Conservation (phyloP, 768 basidiomycete species). For the Agrocybe praecox region DNA sequence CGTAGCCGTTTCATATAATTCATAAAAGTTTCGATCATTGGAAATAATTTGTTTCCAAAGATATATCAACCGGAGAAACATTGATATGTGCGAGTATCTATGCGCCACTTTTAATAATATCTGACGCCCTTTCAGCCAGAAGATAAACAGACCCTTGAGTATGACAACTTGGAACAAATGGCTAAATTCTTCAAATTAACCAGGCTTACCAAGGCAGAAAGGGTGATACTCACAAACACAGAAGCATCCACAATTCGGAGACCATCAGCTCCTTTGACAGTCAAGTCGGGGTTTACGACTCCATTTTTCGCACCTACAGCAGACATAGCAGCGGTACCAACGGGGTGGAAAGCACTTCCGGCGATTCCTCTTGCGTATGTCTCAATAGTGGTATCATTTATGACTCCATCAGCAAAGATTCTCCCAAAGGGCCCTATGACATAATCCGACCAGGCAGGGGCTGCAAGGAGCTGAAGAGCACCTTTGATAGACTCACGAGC, state of each 20-base stretch:
- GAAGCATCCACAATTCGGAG: constrained; percentile 46
- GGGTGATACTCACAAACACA: constrained; percentile 27
- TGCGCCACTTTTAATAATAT: constrained; percentile 13
- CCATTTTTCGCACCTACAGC: constrained; percentile 25
- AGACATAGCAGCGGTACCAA: constrained; percentile 36
- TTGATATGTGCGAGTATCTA: too few species aligned
- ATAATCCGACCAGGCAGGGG: constrained; percentile 26
- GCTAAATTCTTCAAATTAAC: too few species aligned
- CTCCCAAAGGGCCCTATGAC: constrained; percentile 21
- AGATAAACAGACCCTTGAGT: constrained; percentile 37
- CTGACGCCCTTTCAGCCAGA: constrained; percentile 36
- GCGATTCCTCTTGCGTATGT: constrained; percentile 20
- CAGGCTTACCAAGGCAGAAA: too few species aligned
- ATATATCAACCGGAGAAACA: too few species aligned
- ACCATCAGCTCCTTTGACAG: constrained; percentile 35
- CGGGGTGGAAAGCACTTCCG: constrained; percentile 30
- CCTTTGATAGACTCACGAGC: constrained; percentile 5
- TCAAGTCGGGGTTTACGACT: constrained; percentile 39
- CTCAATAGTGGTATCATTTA: constrained; percentile 27
- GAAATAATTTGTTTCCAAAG: too few species aligned
- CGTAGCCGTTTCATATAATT: too few species aligned
- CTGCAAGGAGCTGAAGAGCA: constrained; percentile 9
- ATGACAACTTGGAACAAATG: constrained; percentile 32
- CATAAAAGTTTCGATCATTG: too few species aligned
- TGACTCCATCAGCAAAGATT: constrained; percentile 5